These are phyloP conservation scores for Picochlorum sp. DNA, from an alignment of 139 green algal species.

Conservation along the genomic window DNA sequence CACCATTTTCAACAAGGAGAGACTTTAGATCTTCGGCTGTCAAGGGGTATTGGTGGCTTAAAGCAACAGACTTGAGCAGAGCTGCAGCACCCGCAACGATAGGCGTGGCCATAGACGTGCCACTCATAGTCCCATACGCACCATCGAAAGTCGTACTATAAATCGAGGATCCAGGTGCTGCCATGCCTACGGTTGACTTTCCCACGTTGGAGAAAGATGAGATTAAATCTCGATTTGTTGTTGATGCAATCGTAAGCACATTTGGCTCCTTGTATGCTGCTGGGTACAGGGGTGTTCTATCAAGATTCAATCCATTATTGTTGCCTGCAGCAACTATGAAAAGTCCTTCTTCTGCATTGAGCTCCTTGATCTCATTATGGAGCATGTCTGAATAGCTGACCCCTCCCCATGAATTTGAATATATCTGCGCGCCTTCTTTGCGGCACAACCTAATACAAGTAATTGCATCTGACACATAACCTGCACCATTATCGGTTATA, in stretches of 20 bases:
- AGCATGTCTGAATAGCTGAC: constrained; percentile 11
- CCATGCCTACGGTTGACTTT: constrained; percentile 12
- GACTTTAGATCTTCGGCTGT: constrained; percentile 1
- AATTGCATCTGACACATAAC: constrained; percentile 29
- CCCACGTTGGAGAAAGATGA: constrained; percentile 17
- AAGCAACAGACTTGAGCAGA: constrained; percentile 38
- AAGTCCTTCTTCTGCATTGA: constrained; percentile 11
- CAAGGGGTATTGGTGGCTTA: background rate
- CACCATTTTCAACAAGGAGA: background rate
- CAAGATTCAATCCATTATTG: constrained; percentile 13
- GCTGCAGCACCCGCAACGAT: constrained; percentile 42
- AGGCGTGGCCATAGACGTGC: constrained; percentile 85
- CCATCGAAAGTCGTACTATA: constrained; percentile 13
- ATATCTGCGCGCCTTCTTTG: constrained; percentile 19
- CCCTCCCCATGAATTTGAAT: constrained; percentile 31
- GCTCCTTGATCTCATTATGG: constrained; percentile 7
- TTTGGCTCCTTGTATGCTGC: constrained; percentile 13
- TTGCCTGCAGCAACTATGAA: constrained; percentile 35
- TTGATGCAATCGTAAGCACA: constrained; percentile 22
- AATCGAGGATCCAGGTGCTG: constrained; percentile 17
- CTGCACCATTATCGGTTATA: constrained; percentile 17
- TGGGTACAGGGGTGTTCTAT: constrained; percentile 21
- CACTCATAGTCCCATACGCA: constrained; percentile 27
- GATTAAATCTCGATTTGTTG: background rate
- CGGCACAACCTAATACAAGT: constrained; percentile 20